Conservation (phyloP, 495 filamentous ascomycete genomes). For the Penicillium nucicola region DNA sequence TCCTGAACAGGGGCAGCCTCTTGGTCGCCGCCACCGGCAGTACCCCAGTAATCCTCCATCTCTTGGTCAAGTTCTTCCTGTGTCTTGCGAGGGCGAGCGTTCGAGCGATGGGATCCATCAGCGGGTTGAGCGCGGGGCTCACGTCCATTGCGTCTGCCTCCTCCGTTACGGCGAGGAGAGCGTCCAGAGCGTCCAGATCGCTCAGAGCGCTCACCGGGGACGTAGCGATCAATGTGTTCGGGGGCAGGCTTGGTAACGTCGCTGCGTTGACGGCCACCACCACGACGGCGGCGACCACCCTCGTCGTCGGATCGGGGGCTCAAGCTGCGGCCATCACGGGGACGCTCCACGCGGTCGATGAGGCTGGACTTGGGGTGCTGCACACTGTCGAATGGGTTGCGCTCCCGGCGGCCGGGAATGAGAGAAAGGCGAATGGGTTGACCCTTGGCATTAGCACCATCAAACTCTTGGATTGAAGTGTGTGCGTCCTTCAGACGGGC, state of each 20-base stretch:
- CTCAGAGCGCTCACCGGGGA: conserved; percentile 56
- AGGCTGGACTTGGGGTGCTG: conserved; percentile 65
- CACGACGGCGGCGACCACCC: conserved; percentile 42
- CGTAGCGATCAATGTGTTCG: conserved; percentile 78
- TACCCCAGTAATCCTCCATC: conserved; percentile 90
- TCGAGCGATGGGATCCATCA: conserved; percentile 39
- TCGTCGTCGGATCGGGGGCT: conserved; percentile 36
- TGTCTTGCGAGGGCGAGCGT: conserved; percentile 76
- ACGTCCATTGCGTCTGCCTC: conserved; percentile 47
- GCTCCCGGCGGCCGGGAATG: conserved; percentile 55
- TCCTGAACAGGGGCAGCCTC: conserved; percentile 11
- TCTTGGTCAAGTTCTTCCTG: conserved; percentile 90
- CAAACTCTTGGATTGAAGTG: conserved; percentile 73
- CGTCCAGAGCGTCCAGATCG: conserved; percentile 16
- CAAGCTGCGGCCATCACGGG: conserved; percentile 36
- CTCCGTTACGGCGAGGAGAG: conserved; percentile 32
- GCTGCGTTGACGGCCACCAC: conserved; percentile 48
- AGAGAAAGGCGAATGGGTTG: conserved; percentile 83
- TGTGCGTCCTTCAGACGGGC: conserved; percentile 63
- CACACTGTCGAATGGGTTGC: conserved; percentile 53
- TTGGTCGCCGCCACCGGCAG: conserved; percentile 19
- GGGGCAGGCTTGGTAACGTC: conserved; percentile 68
- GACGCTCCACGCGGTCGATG: conserved; percentile 68
- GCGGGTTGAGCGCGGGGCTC: conserved; percentile 37
- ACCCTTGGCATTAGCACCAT: conserved; percentile 89